Evolutionary conservation across 306 rosid species (phyloP), one percentile per base, ranked within the genome.

Genomic region (Prinsepia uniflora): DNA sequence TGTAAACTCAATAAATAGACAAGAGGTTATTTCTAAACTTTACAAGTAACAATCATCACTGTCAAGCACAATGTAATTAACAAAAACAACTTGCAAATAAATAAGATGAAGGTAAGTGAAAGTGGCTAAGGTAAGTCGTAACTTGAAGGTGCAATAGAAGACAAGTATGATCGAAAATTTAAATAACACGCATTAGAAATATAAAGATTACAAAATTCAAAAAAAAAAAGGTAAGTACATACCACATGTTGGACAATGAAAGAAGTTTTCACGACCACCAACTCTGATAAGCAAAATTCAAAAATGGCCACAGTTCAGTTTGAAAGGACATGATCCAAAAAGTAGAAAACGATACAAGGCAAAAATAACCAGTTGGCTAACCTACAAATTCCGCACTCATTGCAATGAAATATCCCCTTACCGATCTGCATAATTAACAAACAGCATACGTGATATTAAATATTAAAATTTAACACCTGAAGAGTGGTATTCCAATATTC

Each of bases 321-420:
- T 58, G 60, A 63, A 52, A n/a, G 62, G 12, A 24, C 73, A n/a
- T 13, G 15, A 64, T 18, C 20, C 36, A 53, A 59, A 79, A 55
- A 68, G 17, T 47, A 18, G 45, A 72, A 72, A 42, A 42, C 52
- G 70, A 40, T 36, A 49, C 12, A 59, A 55, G 52, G 67, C n/a
- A 58, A 54, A 17, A 12, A 15, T 15, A 48, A 70, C 34, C 30
- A 59, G 42, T 53, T 6, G 40, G 44, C 85, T 69, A 30, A 90
- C 95, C 96, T 88, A 78, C 95, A 88, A 80, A 88, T 88, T 59
- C 89, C 94, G 41, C 95, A 83, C n/a, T 85, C 95, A 18, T 83
- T 78, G 36, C 96, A 90, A 77, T 90, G 96, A 67, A 82, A 90
- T 44, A 86, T 94, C 22, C 57, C 75, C 77, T 86, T 90, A 14